Conservation (phyloP, 345 rosid genomes). For the Gossypium longicalyx region DNA sequence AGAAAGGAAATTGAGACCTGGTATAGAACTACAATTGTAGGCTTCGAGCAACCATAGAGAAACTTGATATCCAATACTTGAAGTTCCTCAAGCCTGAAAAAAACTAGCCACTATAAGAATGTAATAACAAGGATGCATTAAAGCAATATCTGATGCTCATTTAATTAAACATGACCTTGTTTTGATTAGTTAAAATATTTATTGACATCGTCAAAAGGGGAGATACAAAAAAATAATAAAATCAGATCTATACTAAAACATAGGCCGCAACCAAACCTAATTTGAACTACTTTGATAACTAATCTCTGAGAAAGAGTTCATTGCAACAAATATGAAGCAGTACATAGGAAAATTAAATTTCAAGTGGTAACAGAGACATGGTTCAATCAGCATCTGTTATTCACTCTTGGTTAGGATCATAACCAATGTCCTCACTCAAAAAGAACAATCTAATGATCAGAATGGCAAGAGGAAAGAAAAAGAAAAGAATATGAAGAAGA, state of each 20-base stretch:
- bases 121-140: neutral
- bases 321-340: neutral
- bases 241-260: neutral
- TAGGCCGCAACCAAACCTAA: neutral
- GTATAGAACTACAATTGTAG: conserved; percentile 89
- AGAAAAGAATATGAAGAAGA: conserved; percentile 4
- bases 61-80: conserved; percentile 96
- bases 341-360: neutral
- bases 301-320: neutral
- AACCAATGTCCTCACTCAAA: conserved; percentile 1
- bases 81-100: conserved; percentile 89
- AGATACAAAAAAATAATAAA: neutral
- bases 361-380: neutral
- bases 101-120: conserved; percentile 8
- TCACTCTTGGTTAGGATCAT: conserved; percentile 5
- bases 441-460: neutral
- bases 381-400: neutral
- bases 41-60: conserved; percentile 81
- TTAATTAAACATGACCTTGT: neutral
- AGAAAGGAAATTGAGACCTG: conserved; percentile 44
- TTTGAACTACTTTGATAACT: neutral
- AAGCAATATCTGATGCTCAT: conserved; percentile 1
- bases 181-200: neutral
- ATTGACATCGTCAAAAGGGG: neutral
- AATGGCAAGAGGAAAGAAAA: neutral